These are phyloP conservation scores for Fraxinus quadrangulata DNA, from an alignment of 257 asterid species.

Conservation along the genomic window DNA sequence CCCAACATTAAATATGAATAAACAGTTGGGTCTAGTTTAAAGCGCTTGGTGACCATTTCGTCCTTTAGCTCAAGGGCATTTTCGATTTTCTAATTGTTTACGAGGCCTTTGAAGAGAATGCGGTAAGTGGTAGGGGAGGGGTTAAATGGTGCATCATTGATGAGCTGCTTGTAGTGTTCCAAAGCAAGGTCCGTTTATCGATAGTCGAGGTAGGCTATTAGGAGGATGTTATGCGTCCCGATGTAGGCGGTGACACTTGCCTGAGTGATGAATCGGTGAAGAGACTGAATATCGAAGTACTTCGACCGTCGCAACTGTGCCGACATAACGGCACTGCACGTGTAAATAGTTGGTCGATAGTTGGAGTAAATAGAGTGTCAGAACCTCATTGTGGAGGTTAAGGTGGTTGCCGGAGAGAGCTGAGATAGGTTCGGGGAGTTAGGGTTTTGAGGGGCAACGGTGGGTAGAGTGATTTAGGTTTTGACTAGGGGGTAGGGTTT, in stretches of 20 bases:
- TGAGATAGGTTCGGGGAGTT: slow-evolving; percentile 84
- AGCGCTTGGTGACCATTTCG: slow-evolving; percentile 64
- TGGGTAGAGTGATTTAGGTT: slow-evolving; percentile 24
- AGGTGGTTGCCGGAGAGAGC: slow-evolving; percentile 58
- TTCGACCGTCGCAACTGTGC: slow-evolving; percentile 79
- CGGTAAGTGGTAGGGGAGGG: slow-evolving; percentile 76
- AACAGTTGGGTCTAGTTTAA: slow-evolving; percentile 54
- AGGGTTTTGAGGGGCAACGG: slow-evolving; percentile 55
- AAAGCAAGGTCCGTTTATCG: slow-evolving; percentile 74
- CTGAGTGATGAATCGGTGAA: slow-evolving; percentile 86
- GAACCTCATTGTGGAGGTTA: slow-evolving; percentile 32
- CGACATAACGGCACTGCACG: slow-evolving; percentile 71
- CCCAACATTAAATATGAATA: too few species aligned
- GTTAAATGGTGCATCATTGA: slow-evolving; percentile 65
- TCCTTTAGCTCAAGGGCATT: slow-evolving; percentile 68
- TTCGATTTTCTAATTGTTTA: slow-evolving; percentile 58
- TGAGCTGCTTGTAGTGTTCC: slow-evolving; percentile 77
- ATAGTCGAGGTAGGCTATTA: slow-evolving; percentile 73
- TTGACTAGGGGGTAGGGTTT: too few species aligned
- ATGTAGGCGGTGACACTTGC: slow-evolving; percentile 77
- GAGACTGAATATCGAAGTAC: slow-evolving; percentile 73
- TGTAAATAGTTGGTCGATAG: slow-evolving; percentile 43
- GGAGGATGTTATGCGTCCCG: slow-evolving; percentile 65
- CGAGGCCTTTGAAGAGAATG: slow-evolving; percentile 69
- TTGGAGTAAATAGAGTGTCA: slow-evolving; percentile 78